Percentiles rank a stretch among this genome's conserved stretches.
phyloP scores from a whole-genome alignment of 202 grass and related monocot genomes.

The Musa balbisiana region DNA sequence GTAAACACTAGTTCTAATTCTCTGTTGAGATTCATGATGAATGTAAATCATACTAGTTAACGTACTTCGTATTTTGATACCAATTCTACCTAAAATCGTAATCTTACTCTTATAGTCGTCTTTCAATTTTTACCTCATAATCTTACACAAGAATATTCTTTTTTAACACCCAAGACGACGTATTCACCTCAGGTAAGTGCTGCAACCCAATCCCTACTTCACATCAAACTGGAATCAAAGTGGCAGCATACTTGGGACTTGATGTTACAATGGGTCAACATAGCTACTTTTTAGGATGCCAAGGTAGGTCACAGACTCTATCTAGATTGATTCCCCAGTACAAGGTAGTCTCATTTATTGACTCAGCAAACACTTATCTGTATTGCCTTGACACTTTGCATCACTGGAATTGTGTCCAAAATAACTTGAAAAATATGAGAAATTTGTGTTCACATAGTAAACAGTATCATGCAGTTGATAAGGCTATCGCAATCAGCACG shows the following conservation, averaged over 20 bases:
- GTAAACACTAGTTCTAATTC: too few relatives aligned
- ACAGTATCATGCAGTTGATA: background rate
- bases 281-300: background rate
- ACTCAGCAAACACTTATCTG: background rate
- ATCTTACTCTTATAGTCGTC: too few relatives aligned
- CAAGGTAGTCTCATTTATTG: background rate
- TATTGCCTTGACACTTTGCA: background rate
- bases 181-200: too few relatives aligned
- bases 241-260: background rate
- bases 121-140: too few relatives aligned
- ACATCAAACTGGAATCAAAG: background rate
- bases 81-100: too few relatives aligned
- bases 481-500: background rate
- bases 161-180: too few relatives aligned
- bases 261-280: background rate
- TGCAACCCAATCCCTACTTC: background rate
- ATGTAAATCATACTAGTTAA: too few relatives aligned
- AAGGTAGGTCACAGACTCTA: background rate
- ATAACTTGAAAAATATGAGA: background rate
- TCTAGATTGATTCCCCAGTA: background rate
- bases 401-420: too few relatives aligned
- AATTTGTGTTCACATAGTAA: background rate
- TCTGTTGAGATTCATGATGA: too few relatives aligned
- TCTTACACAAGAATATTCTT: too few relatives aligned
- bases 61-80: too few relatives aligned